Evolutionary conservation across 441 rosid species (phyloP), one percentile per base, ranked within the genome.

Genomic region (Gossypium trilobum): DNA sequence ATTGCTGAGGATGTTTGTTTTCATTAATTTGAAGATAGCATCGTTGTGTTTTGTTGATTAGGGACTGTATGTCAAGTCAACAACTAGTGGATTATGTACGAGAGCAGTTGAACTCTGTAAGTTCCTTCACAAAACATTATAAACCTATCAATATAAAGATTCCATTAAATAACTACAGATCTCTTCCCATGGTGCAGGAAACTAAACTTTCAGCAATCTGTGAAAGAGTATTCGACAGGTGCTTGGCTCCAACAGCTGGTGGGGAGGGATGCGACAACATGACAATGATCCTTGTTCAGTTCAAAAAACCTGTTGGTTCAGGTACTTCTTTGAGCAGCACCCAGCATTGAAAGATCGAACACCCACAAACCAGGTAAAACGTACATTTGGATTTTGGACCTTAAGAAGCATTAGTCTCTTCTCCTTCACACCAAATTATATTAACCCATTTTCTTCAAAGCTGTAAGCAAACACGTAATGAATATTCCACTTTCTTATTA

Each of bases 41-140:
- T 23, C 13, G 19, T 16, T 51, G 1, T 65, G 27, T 31, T 54
- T 17, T 52, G 11, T 50, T 58, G 29, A 19, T 50, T 52, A 87
- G 91, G 91, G 91, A 87, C 66, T 87, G 91, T 79, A 82, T 87
- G 87, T 82, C 89, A 78, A 87, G 89, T 79, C 91, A 86, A 58
- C 85, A 83, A 76, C 83, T 87, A 3, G 91, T 86, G 52, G 85
- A 86, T 71, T 85, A 59, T 22, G 84, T 86, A 2, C 74, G 84
- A 48, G 88, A 86, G 39, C 88, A 81, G 68, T 76, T 88, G 60
- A 77, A 29, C 9, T 20, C 77, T 65, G 88, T 81, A 83, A 70
- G 83, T 74, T 67, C 58, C 16, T 33, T 0, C 0, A 16, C 44
- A 13, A 22, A 17, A 10, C 70, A 33, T 25, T 33, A 8, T 57